Conservation (phyloP, 2,329 filamentous ascomycete genomes). For the Epichloe sp. region DNA sequence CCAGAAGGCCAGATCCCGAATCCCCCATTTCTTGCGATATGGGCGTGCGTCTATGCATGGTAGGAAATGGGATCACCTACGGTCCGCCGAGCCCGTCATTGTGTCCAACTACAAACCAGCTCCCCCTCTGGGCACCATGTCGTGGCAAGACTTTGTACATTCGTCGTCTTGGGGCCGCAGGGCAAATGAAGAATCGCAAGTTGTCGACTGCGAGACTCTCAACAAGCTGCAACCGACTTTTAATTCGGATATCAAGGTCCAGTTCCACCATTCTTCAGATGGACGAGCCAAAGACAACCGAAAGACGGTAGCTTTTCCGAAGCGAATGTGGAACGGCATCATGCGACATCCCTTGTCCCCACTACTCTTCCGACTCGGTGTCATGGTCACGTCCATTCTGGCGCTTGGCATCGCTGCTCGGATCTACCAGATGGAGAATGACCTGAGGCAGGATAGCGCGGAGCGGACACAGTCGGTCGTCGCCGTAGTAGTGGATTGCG, state of each 20-base stretch:
- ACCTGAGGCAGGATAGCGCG: conserved; percentile 24
- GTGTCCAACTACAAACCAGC: conserved; percentile 34
- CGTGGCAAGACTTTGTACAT: conserved; percentile 40
- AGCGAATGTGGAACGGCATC: conserved; percentile 53
- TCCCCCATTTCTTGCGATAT: conserved; percentile 33
- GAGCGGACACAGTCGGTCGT: conserved; percentile 72
- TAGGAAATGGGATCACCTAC: conserved; percentile 46
- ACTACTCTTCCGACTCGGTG: conserved; percentile 65
- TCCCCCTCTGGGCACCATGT: conserved; percentile 26
- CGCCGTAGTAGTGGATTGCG: conserved; percentile 75
- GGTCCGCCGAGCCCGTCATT: conserved; percentile 45
- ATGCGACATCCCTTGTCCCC: conserved; percentile 78
- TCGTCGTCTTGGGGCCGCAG: conserved; percentile 39
- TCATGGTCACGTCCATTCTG: conserved; percentile 70
- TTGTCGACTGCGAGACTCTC: conserved; percentile 33
- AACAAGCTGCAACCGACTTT: conserved; percentile 35
- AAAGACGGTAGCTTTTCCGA: conserved; percentile 25
- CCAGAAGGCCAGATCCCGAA: conserved; percentile 20
- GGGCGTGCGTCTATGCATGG: conserved; percentile 33
- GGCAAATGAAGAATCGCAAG: conserved; percentile 32
- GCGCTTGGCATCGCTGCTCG: conserved; percentile 67
- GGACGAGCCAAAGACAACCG: conserved; percentile 15
- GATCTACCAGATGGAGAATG: conserved; percentile 52
- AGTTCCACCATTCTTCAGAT: conserved; percentile 13
- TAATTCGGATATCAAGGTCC: conserved; percentile 23